Base-by-base conservation (phyloP, 306 rosid species). In the Mimosa pudica region DNA sequence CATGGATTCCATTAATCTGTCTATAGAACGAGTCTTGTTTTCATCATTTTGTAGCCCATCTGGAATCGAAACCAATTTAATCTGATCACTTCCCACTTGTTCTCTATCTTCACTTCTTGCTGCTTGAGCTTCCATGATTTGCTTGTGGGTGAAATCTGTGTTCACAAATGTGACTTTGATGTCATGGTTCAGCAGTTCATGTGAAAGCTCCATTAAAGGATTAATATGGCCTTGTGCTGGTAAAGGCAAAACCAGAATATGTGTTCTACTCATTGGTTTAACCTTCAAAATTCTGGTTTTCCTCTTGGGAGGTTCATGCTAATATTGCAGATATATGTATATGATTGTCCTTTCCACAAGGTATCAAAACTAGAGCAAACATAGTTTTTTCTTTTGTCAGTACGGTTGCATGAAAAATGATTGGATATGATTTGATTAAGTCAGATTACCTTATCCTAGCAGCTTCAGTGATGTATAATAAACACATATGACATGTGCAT, bases 181-280 rank as follows among this genome's bases (percentile, higher is more conserved):
- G 20, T 80, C 90, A 69, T 74, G 85, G 58, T 74, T 74, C 7
- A 48, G 64, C 2, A 84, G 44, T 73, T 85, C 58, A 24, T 80
- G 84, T 41, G 88, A 87, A 36, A 85, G 85, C 6, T 77, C 63
- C 84, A 87, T 74, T 7, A 87, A 36, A 79, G 90, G 87, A 66
- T 80, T 85, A 5, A 87, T 85, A 78, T 85, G 90, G 72, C 88
- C 90, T 71, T 85, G 88, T 66, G 78, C 84, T 42, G 85, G 90
- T 33, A 3, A 57, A 8, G 88, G 86, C 14, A 87, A 0, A 24
- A 57, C 81, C 47, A 84, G 13, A 47, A 88, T 36, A 64, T 84
- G 91, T 38, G 74, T 71, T 18, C 10, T 62, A 16, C 70, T 77
- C 90, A 86, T 88, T 62, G 17, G 17, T 7, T 48, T 4, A 1